Conservation (phyloP, 2,329 filamentous ascomycete species). For the Fusarium sp. region DNA sequence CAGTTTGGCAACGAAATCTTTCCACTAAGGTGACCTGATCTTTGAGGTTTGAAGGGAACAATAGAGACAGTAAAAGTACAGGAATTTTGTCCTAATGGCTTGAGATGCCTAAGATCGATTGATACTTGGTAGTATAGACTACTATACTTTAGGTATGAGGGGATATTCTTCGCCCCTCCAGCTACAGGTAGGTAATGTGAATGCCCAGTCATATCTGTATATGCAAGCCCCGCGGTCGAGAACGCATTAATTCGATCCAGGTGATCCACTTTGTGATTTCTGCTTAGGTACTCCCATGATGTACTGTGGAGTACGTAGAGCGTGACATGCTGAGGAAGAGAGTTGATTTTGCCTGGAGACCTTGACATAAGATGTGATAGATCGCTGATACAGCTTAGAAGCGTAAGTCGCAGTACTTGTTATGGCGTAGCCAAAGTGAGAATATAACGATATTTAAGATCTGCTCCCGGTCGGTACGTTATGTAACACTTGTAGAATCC, state of each 20-base stretch:
- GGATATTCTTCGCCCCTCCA: constrained; percentile 17
- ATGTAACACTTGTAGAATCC: background rate
- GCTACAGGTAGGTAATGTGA: background rate
- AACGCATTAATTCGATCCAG: background rate
- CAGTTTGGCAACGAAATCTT: background rate
- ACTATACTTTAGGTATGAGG: background rate
- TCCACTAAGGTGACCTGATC: background rate
- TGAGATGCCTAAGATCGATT: background rate
- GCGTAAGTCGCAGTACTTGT: background rate
- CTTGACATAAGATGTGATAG: background rate
- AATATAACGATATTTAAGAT: background rate
- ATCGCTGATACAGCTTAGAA: background rate
- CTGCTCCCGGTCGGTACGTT: background rate
- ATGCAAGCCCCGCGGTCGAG: constrained; percentile 27
- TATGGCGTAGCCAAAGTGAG: background rate
- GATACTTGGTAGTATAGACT: background rate
- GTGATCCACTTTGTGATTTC: constrained; percentile 1
- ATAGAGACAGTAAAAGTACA: background rate
- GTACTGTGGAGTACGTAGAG: background rate
- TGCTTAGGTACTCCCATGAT: background rate
- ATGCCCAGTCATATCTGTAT: background rate
- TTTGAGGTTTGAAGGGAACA: background rate
- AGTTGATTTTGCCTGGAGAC: background rate
- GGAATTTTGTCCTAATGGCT: background rate
- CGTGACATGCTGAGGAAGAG: background rate